Evolutionary conservation across 495 filamentous ascomycete species (phyloP).

Genomic region (Tetracladium setigerum): DNA sequence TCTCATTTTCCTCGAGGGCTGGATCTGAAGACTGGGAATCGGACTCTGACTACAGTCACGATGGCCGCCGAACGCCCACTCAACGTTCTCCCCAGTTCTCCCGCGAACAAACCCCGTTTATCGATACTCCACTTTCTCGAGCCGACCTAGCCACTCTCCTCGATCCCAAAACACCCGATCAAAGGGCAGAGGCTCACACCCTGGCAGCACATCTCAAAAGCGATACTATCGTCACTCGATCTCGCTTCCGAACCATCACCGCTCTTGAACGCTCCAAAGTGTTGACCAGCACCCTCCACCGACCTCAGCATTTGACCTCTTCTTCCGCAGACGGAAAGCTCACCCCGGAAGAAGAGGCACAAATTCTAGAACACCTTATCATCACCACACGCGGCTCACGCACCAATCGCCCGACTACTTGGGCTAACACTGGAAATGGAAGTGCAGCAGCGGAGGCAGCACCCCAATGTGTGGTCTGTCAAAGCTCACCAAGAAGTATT

Average conservation of each 20-base stretch:
- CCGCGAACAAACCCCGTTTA: conserved; percentile 49
- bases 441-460: conserved; percentile 43
- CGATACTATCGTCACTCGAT: conserved; percentile 69
- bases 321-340: conserved; percentile 28
- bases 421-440: too few relatives aligned
- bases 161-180: conserved; percentile 68
- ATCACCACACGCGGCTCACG: conserved; percentile 44
- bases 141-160: conserved; percentile 72
- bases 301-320: conserved; percentile 15
- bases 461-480: conserved; percentile 90
- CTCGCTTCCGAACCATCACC: conserved; percentile 58
- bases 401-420: too few relatives aligned
- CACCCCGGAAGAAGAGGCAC: conserved; percentile 66
- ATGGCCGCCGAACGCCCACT: conserved; percentile 74
- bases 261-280: conserved; percentile 60
- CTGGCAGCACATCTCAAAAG: conserved; percentile 73
- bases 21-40: conserved; percentile 31
- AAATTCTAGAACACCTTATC: conserved; percentile 75
- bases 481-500: conserved; percentile 76
- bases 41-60: conserved; percentile 34
- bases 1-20: conserved; percentile 48
- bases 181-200: conserved; percentile 71
- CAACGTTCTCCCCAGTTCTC: conserved; percentile 31
- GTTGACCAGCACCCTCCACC: conserved; percentile 42
- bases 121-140: conserved; percentile 58